phyloP scores from a whole-genome alignment of 1,284 basidiomycete species.

The Caloboletus firmus region DNA sequence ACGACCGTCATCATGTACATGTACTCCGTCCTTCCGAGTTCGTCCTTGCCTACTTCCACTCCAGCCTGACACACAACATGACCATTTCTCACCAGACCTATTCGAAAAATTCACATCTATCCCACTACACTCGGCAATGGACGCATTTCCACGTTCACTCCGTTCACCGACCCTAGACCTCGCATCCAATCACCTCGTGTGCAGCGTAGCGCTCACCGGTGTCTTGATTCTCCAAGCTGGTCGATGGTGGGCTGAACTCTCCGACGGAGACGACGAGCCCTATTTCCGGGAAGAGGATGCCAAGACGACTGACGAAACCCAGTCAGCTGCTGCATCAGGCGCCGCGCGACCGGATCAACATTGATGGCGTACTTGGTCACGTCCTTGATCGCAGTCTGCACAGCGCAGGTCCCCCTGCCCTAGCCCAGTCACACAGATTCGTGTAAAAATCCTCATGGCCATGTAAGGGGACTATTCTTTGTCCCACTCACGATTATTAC shows the following conservation, averaged over 20 bases:
- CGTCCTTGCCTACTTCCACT: slow-evolving; percentile 34
- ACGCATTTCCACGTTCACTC: slow-evolving; percentile 56
- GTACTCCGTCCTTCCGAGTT: slow-evolving; percentile 73
- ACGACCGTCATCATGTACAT: slow-evolving; percentile 67
- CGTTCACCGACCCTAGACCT: slow-evolving; percentile 66
- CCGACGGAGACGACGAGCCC: slow-evolving; percentile 50
- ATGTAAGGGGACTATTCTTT: background rate
- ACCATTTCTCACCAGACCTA: slow-evolving; percentile 43
- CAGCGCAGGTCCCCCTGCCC: background rate
- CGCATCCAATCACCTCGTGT: slow-evolving; percentile 77
- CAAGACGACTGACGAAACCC: slow-evolving; percentile 10
- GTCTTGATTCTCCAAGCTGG: slow-evolving; percentile 77
- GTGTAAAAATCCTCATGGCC: slow-evolving; percentile 12
- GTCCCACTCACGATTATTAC: slow-evolving; percentile 13
- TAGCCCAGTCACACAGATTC: background rate
- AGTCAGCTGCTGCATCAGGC: slow-evolving; percentile 4
- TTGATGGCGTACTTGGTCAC: slow-evolving; percentile 5
- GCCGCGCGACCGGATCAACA: slow-evolving; percentile 6
- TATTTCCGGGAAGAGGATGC: slow-evolving; percentile 35
- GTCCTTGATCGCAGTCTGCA: slow-evolving; percentile 2
- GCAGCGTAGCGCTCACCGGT: slow-evolving; percentile 79
- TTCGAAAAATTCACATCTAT: slow-evolving; percentile 55
- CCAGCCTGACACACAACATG: background rate
- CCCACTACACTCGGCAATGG: slow-evolving; percentile 45
- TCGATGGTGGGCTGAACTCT: slow-evolving; percentile 75